Percentiles rank a stretch among this genome's conserved stretches.
These are phyloP conservation scores for Dioscorea zingiberensis DNA, from an alignment of 106 monocot species.

Conservation along the genomic window DNA sequence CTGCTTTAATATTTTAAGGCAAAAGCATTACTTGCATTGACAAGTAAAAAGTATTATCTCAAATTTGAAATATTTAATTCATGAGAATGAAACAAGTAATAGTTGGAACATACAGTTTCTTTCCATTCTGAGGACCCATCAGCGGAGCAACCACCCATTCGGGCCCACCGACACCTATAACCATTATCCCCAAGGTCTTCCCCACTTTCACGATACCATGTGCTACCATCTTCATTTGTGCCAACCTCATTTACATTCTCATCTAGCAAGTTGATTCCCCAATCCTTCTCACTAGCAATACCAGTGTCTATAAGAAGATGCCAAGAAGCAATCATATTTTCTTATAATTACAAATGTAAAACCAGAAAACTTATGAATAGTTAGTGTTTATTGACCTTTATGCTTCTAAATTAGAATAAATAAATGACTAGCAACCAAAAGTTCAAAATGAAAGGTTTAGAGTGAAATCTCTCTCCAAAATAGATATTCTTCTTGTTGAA, in stretches of 20 bases:
- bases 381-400: too few species aligned
- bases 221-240: slow-evolving; percentile 91
- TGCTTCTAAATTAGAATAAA: neutral
- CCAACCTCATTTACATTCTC: slow-evolving; percentile 78
- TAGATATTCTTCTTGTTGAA: too few species aligned
- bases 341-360: slow-evolving; percentile 15
- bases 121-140: slow-evolving; percentile 88
- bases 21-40: too few species aligned
- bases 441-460: too few species aligned
- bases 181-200: slow-evolving; percentile 84
- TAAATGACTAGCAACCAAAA: slow-evolving; percentile 3
- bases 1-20: too few species aligned
- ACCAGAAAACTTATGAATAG: too few species aligned
- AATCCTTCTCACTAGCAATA: slow-evolving; percentile 99
- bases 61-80: too few species aligned
- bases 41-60: too few species aligned
- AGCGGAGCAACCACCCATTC: slow-evolving; percentile 77
- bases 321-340: slow-evolving; percentile 29
- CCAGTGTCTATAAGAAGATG: slow-evolving; percentile 86
- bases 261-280: slow-evolving; percentile 92
- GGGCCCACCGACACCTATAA: slow-evolving; percentile 80
- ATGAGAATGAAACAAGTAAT: too few species aligned
- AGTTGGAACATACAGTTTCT: slow-evolving; percentile 57
- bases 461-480: too few species aligned
- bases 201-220: slow-evolving; percentile 94